These are phyloP conservation scores for Auricularia auricula-judae DNA, from an alignment of 768 basidiomycete genomes.

Conservation along the genomic window DNA sequence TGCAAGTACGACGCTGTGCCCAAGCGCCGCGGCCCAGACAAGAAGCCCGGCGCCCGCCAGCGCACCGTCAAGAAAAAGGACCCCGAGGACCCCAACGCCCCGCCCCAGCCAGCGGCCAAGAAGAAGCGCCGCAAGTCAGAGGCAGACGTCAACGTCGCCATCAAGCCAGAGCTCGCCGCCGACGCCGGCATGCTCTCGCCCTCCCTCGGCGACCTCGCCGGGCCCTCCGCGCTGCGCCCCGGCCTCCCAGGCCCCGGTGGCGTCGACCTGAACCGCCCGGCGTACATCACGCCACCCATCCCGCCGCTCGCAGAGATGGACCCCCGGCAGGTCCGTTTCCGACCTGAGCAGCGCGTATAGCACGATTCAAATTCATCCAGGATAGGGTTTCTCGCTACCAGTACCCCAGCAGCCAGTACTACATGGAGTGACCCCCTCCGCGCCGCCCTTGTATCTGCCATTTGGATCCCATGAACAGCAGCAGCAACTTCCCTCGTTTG, in stretches of 20 bases:
- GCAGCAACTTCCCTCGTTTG: background rate
- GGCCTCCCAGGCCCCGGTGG: background rate
- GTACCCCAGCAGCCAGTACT: background rate
- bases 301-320: background rate
- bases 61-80: slow-evolving; percentile 25
- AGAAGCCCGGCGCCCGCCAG: slow-evolving; percentile 67
- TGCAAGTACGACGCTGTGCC: slow-evolving; percentile 64
- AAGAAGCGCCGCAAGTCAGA: slow-evolving; percentile 1
- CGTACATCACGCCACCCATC: background rate
- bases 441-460: background rate
- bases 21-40: slow-evolving; percentile 74
- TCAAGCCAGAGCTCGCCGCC: background rate
- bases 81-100: slow-evolving; percentile 10
- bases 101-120: background rate
- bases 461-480: background rate
- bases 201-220: background rate
- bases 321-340: background rate
- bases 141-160: background rate
- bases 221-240: background rate
- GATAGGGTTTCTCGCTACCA: background rate
- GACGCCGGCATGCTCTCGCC: background rate
- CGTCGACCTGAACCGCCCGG: background rate
- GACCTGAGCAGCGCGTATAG: background rate
- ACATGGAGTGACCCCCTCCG: background rate
- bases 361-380: slow-evolving; percentile 1